phyloP scores from a whole-genome alignment of 1,284 basidiomycete genomes.

The Pseudozyma sp. region DNA sequence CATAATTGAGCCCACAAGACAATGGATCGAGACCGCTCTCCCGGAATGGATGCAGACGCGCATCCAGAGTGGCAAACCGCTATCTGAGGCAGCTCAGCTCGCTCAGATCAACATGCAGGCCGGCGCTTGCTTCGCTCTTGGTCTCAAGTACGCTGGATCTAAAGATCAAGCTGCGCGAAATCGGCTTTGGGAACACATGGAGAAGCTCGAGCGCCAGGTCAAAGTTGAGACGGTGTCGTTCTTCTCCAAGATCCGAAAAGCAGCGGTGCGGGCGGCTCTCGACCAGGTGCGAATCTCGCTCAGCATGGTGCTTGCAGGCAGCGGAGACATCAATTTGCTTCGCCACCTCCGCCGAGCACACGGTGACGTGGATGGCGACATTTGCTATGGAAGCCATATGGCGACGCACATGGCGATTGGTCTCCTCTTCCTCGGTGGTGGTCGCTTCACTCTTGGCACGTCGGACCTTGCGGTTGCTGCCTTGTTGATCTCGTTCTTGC shows the following conservation, averaged over 20 bases:
- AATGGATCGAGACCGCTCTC: conserved; percentile 83
- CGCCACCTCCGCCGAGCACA: conserved; percentile 89
- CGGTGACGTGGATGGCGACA: conserved; percentile 77
- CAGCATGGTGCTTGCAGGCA: conserved; percentile 94
- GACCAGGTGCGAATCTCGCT: conserved; percentile 87
- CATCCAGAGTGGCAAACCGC: conserved; percentile 70
- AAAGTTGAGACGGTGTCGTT: conserved; percentile 69
- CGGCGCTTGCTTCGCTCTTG: conserved; percentile 90
- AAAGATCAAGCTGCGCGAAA: conserved; percentile 77
- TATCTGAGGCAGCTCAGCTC: conserved; percentile 48
- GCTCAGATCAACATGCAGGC: conserved; percentile 70
- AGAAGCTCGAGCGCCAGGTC: conserved; percentile 74
- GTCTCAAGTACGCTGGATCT: conserved; percentile 87
- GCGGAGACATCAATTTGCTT: conserved; percentile 90
- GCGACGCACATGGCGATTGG: conserved; percentile 92
- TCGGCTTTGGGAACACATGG: conserved; percentile 83
- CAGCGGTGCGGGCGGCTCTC: conserved; percentile 87
- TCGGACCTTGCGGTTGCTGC: conserved; percentile 91
- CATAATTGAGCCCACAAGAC: conserved; percentile 77
- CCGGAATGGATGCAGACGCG: conserved; percentile 76
- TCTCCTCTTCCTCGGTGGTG: conserved; percentile 91
- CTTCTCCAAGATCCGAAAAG: conserved; percentile 71
- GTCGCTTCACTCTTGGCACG: conserved; percentile 89
- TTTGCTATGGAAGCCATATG: conserved; percentile 86
- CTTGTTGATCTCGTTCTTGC: conserved; percentile 86